Evolutionary conservation across 73 alveolate species (phyloP).

Genomic region (Paramecium bursaria): DNA sequence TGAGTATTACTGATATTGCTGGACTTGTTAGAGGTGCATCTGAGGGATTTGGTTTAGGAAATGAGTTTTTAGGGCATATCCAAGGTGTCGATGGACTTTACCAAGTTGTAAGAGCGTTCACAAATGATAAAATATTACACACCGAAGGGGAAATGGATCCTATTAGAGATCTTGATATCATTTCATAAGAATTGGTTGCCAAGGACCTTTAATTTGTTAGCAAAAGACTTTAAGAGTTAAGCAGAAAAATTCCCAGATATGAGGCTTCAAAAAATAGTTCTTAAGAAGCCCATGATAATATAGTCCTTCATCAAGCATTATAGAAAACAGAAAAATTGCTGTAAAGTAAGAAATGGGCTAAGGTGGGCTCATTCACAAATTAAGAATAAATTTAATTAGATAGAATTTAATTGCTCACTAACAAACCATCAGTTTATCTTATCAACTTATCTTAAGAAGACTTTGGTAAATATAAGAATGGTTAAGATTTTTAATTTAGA

Average conservation of each 20-base stretch:
- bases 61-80: slow-evolving; percentile 95
- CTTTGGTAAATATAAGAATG: slow-evolving; percentile 79
- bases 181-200: slow-evolving; percentile 90
- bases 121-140: slow-evolving; percentile 90
- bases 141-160: slow-evolving; percentile 98
- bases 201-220: slow-evolving; percentile 88
- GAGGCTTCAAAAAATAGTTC: slow-evolving; percentile 54
- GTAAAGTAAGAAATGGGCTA: slow-evolving; percentile 38
- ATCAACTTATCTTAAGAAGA: slow-evolving; percentile 92
- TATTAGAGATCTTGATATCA: slow-evolving; percentile 92
- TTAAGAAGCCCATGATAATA: slow-evolving; percentile 11
- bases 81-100: slow-evolving; percentile 95
- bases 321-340: neutral
- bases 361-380: slow-evolving; percentile 81
- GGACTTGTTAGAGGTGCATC: slow-evolving; percentile 95
- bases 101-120: slow-evolving; percentile 94
- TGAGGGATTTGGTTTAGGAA: slow-evolving; percentile 98
- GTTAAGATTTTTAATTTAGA: slow-evolving; percentile 71
- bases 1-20: slow-evolving; percentile 62
- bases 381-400: slow-evolving; percentile 93
- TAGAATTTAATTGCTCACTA: slow-evolving; percentile 87
- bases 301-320: neutral
- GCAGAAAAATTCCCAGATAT: slow-evolving; percentile 47
- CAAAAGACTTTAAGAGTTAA: slow-evolving; percentile 81
- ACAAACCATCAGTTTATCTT: slow-evolving; percentile 96